These are phyloP conservation scores for Scedosporium aurantiacum DNA, from an alignment of 2,329 filamentous ascomycete genomes.

Conservation along the genomic window DNA sequence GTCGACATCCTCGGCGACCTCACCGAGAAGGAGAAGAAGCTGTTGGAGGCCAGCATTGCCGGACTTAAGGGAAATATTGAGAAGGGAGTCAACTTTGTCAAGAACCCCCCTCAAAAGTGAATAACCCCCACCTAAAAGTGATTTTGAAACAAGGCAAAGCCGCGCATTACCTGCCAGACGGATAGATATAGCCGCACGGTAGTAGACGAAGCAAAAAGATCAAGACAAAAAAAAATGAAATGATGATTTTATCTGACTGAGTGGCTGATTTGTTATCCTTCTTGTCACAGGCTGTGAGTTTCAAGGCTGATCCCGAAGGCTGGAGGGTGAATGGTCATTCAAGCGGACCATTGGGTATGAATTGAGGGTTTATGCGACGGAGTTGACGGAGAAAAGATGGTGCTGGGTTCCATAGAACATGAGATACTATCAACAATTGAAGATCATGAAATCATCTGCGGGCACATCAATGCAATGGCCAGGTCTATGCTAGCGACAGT, in stretches of 20 bases:
- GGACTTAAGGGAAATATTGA: constrained; percentile 86
- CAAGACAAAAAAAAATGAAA: constrained; percentile 5
- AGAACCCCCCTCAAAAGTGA: constrained; percentile 85
- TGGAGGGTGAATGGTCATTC: background rate
- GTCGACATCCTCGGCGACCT: constrained; percentile 66
- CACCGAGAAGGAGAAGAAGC: constrained; percentile 79
- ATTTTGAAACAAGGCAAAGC: background rate
- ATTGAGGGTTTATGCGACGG: background rate
- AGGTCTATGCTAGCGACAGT: background rate
- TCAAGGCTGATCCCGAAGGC: background rate
- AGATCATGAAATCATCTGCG: background rate
- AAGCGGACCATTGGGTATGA: background rate
- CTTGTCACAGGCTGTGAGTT: constrained; percentile 6
- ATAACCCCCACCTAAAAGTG: constrained; percentile 9
- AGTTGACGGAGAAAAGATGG: background rate
- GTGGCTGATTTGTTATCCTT: constrained; percentile 3
- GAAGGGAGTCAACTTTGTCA: constrained; percentile 85
- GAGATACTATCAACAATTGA: background rate
- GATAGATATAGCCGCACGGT: background rate
- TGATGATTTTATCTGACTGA: background rate
- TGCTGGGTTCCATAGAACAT: background rate
- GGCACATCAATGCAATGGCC: background rate
- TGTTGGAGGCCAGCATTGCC: constrained; percentile 63
- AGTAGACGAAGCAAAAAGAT: constrained; percentile 7
- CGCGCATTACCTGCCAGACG: background rate